Conservation (phyloP, 495 filamentous ascomycete genomes). For the Thermochaetoides thermophila region DNA sequence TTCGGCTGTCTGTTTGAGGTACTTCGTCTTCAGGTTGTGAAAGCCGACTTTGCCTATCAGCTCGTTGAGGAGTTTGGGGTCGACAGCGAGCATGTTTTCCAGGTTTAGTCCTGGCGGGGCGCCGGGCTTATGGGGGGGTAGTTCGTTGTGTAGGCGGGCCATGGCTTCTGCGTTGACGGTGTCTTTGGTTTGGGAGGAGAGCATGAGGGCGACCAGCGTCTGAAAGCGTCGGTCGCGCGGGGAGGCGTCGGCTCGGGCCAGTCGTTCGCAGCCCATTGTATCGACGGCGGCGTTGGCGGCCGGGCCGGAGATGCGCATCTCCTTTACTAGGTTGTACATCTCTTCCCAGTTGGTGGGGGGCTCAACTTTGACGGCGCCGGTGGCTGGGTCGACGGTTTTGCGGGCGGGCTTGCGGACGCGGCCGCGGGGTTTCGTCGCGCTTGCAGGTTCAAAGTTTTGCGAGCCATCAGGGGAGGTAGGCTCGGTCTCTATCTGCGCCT, state of each 20-base stretch:
- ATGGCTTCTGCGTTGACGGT: constrained; percentile 83
- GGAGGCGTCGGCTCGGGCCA: constrained; percentile 39
- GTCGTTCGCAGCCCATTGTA: constrained; percentile 89
- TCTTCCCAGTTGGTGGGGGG: constrained; percentile 76
- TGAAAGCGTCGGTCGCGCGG: constrained; percentile 70
- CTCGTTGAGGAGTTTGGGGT: constrained; percentile 54
- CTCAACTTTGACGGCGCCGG: constrained; percentile 37
- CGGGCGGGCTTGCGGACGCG: constrained; percentile 49
- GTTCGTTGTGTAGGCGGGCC: constrained; percentile 56
- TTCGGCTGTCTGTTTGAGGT: constrained; percentile 63
- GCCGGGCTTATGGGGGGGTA: constrained; percentile 35
- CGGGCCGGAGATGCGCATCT: constrained; percentile 60
- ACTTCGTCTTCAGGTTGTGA: constrained; percentile 87
- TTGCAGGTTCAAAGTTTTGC: constrained; percentile 5
- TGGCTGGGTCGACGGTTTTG: constrained; percentile 39
- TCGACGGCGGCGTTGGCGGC: constrained; percentile 67
- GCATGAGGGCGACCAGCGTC: constrained; percentile 83
- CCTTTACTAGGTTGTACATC: constrained; percentile 60
- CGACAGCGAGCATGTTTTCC: constrained; percentile 61
- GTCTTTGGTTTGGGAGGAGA: constrained; percentile 94
- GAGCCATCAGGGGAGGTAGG: constrained; percentile 3
- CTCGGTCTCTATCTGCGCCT: constrained; percentile 6
- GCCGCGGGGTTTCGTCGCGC: constrained; percentile 21
- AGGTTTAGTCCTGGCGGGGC: constrained; percentile 46
- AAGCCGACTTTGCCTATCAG: constrained; percentile 81